These are phyloP conservation scores for Cercophora scortea DNA, from an alignment of 495 filamentous ascomycete genomes.

Conservation along the genomic window DNA sequence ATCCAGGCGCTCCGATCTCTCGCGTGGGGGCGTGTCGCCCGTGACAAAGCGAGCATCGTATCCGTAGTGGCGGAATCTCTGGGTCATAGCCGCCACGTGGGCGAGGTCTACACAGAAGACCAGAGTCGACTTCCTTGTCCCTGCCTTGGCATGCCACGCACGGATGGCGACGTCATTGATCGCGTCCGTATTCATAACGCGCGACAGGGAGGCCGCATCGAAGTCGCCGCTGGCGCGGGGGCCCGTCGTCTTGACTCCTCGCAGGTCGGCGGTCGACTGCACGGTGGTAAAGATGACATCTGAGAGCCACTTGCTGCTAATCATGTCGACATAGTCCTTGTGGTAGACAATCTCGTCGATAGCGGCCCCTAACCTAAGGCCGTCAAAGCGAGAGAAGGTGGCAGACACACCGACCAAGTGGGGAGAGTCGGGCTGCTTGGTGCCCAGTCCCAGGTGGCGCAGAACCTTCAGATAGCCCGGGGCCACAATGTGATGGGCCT, in stretches of 20 bases:
- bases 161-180: constrained; percentile 76
- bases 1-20: constrained; percentile 59
- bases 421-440: constrained; percentile 47
- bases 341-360: constrained; percentile 97
- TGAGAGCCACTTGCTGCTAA: constrained; percentile 74
- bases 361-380: constrained; percentile 74
- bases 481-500: constrained; percentile 96
- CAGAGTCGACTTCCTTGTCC: constrained; percentile 69
- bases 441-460: constrained; percentile 63
- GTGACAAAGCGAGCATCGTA: constrained; percentile 82
- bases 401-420: constrained; percentile 87
- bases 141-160: constrained; percentile 73
- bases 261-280: constrained; percentile 67
- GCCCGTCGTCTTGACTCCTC: constrained; percentile 42
- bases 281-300: constrained; percentile 92
- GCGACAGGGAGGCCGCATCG: constrained; percentile 60
- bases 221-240: constrained; percentile 69
- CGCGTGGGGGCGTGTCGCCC: constrained; percentile 57
- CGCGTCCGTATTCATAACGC: constrained; percentile 68
- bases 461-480: constrained; percentile 64
- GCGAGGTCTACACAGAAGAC: constrained; percentile 87
- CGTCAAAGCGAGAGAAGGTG: constrained; percentile 84
- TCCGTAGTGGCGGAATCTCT: constrained; percentile 64
- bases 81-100: constrained; percentile 67
- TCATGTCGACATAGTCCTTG: constrained; percentile 96